A percentile compares a stretch with the other conserved stretches of the same genome.
Evolutionary conservation across 2,329 filamentous ascomycete genomes (phyloP).

Genomic region (Trichoderma guizhouense): DNA sequence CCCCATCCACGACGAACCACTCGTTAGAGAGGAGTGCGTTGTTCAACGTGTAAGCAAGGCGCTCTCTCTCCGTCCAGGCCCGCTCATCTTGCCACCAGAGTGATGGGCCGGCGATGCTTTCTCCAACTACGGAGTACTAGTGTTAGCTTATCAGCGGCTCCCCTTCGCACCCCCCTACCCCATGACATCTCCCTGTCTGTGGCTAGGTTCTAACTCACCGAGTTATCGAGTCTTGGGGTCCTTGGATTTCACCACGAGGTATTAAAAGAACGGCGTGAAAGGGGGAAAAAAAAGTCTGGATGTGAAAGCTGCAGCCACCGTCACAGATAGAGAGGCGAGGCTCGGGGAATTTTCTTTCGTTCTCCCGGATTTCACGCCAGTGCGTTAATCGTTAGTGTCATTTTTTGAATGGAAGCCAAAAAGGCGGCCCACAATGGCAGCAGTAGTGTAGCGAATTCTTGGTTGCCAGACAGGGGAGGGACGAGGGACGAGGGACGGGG

Average conservation of each 20-base stretch:
- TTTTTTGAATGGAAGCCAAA: not conserved
- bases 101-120: conserved; percentile 7
- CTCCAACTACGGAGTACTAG: conserved; percentile 16
- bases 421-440: conserved; percentile 1
- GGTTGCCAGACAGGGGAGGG: not conserved
- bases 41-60: conserved; percentile 10
- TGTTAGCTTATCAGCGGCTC: conserved; percentile 16
- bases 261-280: not conserved
- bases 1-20: conserved; percentile 16
- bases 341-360: conserved; percentile 10
- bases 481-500: not conserved
- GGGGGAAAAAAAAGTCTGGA: not conserved
- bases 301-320: not conserved
- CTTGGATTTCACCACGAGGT: not conserved
- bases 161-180: conserved; percentile 3
- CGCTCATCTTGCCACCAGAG: conserved; percentile 12
- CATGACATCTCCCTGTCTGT: not conserved
- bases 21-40: conserved; percentile 4
- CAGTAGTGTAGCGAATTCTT: not conserved
- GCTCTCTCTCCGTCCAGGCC: conserved; percentile 6
- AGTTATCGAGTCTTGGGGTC: not conserved
- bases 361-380: conserved; percentile 4
- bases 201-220: conserved; percentile 2
- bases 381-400: conserved; percentile 4
- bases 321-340: not conserved